Conservation (phyloP, 1,284 basidiomycete genomes). For the Malassezia psittaci region DNA sequence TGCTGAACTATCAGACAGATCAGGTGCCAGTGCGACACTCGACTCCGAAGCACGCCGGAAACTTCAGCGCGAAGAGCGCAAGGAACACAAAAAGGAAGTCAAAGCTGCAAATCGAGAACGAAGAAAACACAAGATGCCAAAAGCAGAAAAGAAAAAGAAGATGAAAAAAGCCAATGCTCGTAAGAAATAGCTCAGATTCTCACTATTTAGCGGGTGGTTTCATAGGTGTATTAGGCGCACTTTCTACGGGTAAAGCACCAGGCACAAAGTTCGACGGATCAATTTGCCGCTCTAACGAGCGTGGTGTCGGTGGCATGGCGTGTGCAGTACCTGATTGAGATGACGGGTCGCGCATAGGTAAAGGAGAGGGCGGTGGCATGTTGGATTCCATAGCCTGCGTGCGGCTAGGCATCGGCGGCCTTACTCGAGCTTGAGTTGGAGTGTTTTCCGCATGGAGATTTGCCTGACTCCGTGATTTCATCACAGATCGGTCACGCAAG, state of each 20-base stretch:
- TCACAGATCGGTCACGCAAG: conserved; percentile 13
- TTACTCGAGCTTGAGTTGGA: not conserved
- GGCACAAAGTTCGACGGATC: conserved; percentile 6
- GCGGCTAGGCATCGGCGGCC: not conserved
- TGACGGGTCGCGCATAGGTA: not conserved
- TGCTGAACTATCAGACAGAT: not conserved
- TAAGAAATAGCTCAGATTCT: conserved; percentile 17
- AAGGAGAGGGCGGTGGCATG: not conserved
- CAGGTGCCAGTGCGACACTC: not conserved
- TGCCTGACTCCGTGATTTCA: conserved; percentile 6
- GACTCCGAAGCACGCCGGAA: conserved; percentile 13
- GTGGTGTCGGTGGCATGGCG: not conserved
- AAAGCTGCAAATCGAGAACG: conserved; percentile 37
- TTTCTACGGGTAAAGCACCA: conserved; percentile 13
- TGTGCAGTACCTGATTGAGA: not conserved
- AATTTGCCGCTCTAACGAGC: not conserved
- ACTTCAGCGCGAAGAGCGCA: conserved; percentile 21
- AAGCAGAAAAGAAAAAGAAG: conserved; percentile 38
- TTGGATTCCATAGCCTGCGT: not conserved
- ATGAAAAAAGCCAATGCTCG: conserved; percentile 30
- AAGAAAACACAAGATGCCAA: conserved; percentile 44
- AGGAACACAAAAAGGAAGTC: conserved; percentile 31
- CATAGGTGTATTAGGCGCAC: conserved; percentile 2
- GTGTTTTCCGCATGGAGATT: conserved; percentile 5
- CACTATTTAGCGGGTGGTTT: not conserved